These are phyloP conservation scores for Colletotrichum sp. DNA, from an alignment of 2,329 filamentous ascomycete genomes.

Conservation along the genomic window DNA sequence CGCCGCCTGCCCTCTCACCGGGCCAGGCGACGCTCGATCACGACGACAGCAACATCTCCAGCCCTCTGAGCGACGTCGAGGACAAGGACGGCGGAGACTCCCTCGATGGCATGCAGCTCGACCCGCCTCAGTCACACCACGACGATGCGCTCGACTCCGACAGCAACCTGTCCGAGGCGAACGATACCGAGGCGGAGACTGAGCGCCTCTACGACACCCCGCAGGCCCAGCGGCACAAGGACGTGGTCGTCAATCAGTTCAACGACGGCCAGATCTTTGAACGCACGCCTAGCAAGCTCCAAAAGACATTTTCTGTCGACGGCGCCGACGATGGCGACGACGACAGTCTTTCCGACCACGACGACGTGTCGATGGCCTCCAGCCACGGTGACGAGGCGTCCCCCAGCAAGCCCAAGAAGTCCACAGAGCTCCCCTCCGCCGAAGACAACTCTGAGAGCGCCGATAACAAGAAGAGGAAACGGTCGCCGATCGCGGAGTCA, in stretches of 20 bases:
- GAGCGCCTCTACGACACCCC: conserved; percentile 93
- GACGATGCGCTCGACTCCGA: conserved; percentile 47
- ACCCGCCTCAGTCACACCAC: conserved; percentile 24
- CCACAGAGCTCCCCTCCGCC: conserved; percentile 27
- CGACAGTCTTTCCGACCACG: conserved; percentile 45
- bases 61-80: conserved; percentile 91
- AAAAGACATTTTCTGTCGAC: conserved; percentile 48
- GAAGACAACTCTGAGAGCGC: conserved; percentile 39
- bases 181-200: conserved; percentile 88
- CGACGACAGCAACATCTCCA: conserved; percentile 78
- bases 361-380: conserved; percentile 42
- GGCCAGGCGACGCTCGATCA: conserved; percentile 51
- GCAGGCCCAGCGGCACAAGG: conserved; percentile 65
- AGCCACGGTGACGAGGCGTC: conserved; percentile 42
- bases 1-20: conserved; percentile 54
- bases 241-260: conserved; percentile 64
- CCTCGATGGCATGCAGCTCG: conserved; percentile 62
- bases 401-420: conserved; percentile 35
- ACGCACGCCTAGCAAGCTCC: conserved; percentile 79
- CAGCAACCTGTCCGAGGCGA: conserved; percentile 63
- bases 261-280: conserved; percentile 62
- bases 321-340: conserved; percentile 41
- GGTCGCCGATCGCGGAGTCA: conserved; percentile 48
- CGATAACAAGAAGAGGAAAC: conserved; percentile 56
- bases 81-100: conserved; percentile 76